A percentile compares a stretch with the other conserved stretches of the same genome.
Conservation (phyloP, 371 early-diverging fungal species). For the Circinella umbellata region DNA sequence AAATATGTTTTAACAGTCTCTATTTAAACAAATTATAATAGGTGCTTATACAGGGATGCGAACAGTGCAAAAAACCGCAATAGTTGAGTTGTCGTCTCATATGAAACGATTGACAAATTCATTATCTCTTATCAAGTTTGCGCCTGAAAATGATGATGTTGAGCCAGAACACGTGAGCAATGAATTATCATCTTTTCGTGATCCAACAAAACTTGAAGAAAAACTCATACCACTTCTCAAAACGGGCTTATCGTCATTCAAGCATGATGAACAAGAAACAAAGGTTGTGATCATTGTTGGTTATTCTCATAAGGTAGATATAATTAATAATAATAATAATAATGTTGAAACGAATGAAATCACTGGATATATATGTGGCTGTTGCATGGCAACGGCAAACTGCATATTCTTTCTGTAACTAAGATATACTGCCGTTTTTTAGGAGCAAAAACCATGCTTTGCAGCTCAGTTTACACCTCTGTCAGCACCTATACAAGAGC, state of each 20-base stretch:
- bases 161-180: constrained; percentile 29
- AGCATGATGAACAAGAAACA: constrained; percentile 38
- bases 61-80: constrained; percentile 41
- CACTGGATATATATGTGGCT: too few relatives aligned
- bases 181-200: constrained; percentile 36
- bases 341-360: too few relatives aligned
- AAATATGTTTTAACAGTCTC: too few relatives aligned
- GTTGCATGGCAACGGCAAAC: too few relatives aligned
- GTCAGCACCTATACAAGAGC: constrained; percentile 24
- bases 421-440: background rate
- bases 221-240: constrained; percentile 46
- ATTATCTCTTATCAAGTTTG: constrained; percentile 44
- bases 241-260: constrained; percentile 48
- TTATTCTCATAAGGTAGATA: constrained; percentile 46
- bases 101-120: constrained; percentile 53
- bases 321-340: background rate
- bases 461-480: constrained; percentile 52
- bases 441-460: constrained; percentile 41
- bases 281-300: constrained; percentile 45
- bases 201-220: constrained; percentile 32
- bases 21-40: constrained; percentile 4
- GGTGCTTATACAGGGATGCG: constrained; percentile 64
- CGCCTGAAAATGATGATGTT: constrained; percentile 13
- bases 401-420: too few relatives aligned
- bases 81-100: constrained; percentile 58